Evolutionary conservation across 1,284 basidiomycete species (phyloP), one percentile per base, ranked within the genome.

Genomic region (Moesziomyces antarcticus): DNA sequence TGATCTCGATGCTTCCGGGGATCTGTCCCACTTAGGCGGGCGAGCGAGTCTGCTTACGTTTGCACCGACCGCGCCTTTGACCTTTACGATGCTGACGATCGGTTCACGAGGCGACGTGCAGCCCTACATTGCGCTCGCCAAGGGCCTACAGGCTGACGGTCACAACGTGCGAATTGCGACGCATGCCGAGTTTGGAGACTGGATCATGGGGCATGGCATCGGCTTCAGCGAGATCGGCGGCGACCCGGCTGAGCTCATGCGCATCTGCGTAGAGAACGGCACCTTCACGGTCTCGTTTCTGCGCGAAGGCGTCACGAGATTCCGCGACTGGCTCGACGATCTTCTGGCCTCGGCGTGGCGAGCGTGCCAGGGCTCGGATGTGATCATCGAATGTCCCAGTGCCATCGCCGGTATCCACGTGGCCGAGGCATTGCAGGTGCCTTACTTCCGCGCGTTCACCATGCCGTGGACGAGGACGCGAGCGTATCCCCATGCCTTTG

Each of bases 341-440:
- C 87, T 99, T 5, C 88, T 99, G 37, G 91, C 90, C 82, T 94
- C 93, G 0, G 92, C 94, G 1, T 98, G 94, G 93, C 90, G 93
- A 63, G 95, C 94, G 5, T 99, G 97, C 82, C 93, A 96, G 85
- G 91, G 90, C 21, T 94, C 93, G 0, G 95, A 99, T 82, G 89
- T 98, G 25, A 88, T 99, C 51, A 88, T 99, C 56, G 96, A 99
- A 85, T 93, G 92, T 79, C 96, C 96, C 0, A 94, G 92, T 81
- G 94, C 96, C 6, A 98, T 98, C 91, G 94, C 91, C n/a, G 96
- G 96, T n/a, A 92, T 93, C 66, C 96, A 99, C 79, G 94, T 99
- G 55, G 96, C 96, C 18, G 96, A 99, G 84, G 94, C 93, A 1
- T 87, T 99, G 18, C 88, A 87, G 33, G 93, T 98, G 55, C 96